phyloP scores from a whole-genome alignment of 805 yeast genomes.

The Yarrowia sp. region DNA sequence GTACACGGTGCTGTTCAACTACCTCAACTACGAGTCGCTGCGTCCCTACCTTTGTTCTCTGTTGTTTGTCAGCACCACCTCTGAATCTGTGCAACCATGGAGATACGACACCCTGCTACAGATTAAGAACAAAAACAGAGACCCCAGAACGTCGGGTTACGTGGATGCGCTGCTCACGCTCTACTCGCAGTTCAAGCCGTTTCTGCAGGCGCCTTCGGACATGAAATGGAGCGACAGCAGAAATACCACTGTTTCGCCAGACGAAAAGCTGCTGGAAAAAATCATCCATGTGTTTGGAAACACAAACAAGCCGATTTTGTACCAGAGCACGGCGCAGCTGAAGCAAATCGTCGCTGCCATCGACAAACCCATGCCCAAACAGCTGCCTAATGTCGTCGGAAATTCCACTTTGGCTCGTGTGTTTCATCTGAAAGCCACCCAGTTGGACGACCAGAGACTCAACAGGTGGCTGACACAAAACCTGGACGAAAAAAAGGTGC shows the following conservation, averaged over 20 bases:
- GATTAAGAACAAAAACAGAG: constrained; percentile 34
- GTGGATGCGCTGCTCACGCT: constrained; percentile 22
- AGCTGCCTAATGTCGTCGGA: constrained; percentile 1
- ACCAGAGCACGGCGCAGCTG: constrained; percentile 16
- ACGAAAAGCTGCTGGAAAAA: constrained; percentile 15
- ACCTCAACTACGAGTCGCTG: constrained; percentile 24
- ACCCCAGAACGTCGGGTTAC: constrained; percentile 7
- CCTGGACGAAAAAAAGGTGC: constrained; percentile 9
- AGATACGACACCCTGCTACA: constrained; percentile 29
- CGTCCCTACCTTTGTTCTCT: constrained; percentile 17
- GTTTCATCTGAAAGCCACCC: not conserved
- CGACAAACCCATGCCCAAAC: constrained; percentile 32
- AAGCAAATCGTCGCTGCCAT: constrained; percentile 10
- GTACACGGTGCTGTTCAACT: constrained; percentile 31
- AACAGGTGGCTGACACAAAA: constrained; percentile 19
- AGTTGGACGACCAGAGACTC: constrained; percentile 20
- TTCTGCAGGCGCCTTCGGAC: constrained; percentile 3
- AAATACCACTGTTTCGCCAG: not conserved
- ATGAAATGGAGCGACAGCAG: constrained; percentile 25
- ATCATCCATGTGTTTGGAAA: constrained; percentile 9
- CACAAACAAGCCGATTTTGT: constrained; percentile 8
- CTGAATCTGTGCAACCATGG: constrained; percentile 12
- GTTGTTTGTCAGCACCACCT: constrained; percentile 19
- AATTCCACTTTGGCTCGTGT: not conserved
- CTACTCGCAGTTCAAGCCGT: constrained; percentile 23